Evolutionary conservation across 2,329 filamentous ascomycete species (phyloP), one percentile per base, ranked within the genome.

Genomic region (Teratosphaeria viscida): DNA sequence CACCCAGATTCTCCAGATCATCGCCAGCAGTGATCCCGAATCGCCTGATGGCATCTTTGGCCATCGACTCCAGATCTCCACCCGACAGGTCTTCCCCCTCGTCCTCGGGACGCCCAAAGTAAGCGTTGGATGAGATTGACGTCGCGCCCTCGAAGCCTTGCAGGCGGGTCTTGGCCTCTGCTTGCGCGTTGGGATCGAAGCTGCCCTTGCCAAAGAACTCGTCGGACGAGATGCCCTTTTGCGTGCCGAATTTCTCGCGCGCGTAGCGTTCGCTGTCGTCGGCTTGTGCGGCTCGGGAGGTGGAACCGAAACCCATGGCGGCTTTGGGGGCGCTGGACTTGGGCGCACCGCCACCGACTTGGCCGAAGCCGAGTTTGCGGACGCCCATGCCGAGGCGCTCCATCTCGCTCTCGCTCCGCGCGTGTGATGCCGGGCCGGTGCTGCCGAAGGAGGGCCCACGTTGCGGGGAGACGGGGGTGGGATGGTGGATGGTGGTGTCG

Each of bases 211-310:
- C 91, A 72, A 99, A 99, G 81, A 95, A 99, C 73, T 99, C 94
- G 73, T 99, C 94, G 0, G 92, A 96, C 0, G 91, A 96, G 66
- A 99, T 99, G 67, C 89, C 89, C 80, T 97, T 97, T 74, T 99
- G 94, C 52, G 76, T 77, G 62, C 92, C 92, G 70, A 99, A 99
- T 75, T 96, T 96, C 70, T 83, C 79, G 68, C 89, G 88, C 5
- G 92, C 90, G 71, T 90, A 95, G 70, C 84, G 85, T 69, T 96
- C 85, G 58, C 87, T 86, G 60, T 96, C 90, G 55, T 85, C 82
- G 10, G 14, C 7, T 39, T 32, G 16, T 11, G 57, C 19, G 19
- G 34, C 35, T 32, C 19, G 52, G 7, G 39, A 59, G 66, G 78
- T 68, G 16, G 69, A 65, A 39, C 94, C 94, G 71, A 99, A 99